A percentile compares a stretch with the other conserved stretches of the same genome.
These are phyloP conservation scores for Malania oleifera DNA, from an alignment of 164 flowering plant genomes.

Conservation along the genomic window DNA sequence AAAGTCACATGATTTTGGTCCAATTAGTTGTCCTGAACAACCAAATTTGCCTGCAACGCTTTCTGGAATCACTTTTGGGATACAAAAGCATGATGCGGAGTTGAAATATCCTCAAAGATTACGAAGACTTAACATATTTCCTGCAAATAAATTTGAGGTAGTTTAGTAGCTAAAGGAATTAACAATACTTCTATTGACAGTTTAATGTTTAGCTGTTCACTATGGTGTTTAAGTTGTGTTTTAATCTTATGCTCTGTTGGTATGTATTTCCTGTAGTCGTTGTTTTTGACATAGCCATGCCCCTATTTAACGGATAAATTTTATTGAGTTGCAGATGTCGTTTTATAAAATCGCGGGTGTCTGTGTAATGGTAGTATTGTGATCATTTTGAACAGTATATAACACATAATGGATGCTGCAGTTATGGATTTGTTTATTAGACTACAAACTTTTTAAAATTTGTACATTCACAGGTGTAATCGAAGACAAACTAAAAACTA, in stretches of 20 bases:
- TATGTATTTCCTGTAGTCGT: too few relatives aligned
- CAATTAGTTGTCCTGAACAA: slow-evolving; percentile 72
- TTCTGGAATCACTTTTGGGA: slow-evolving; percentile 51
- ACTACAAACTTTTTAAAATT: too few relatives aligned
- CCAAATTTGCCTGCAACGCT: slow-evolving; percentile 46
- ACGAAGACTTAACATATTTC: slow-evolving; percentile 81
- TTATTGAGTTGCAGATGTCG: too few relatives aligned
- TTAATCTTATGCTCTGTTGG: neutral
- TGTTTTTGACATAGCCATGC: too few relatives aligned
- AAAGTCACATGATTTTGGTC: slow-evolving; percentile 73
- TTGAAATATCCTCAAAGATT: slow-evolving; percentile 85
- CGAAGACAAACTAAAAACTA: too few relatives aligned
- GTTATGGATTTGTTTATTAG: too few relatives aligned
- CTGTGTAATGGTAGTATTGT: too few relatives aligned
- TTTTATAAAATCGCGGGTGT: too few relatives aligned
- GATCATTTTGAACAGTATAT: too few relatives aligned
- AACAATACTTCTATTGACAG: neutral
- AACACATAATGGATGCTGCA: too few relatives aligned
- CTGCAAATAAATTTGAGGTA: slow-evolving; percentile 83
- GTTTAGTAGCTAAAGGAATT: slow-evolving; percentile 8
- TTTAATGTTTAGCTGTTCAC: neutral
- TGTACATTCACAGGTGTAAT: too few relatives aligned
- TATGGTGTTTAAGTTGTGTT: neutral
- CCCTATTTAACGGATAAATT: too few relatives aligned
- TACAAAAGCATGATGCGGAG: slow-evolving; percentile 85